These are phyloP conservation scores for Hypoxylon perforatum DNA, from an alignment of 495 filamentous ascomycete genomes.

Conservation along the genomic window DNA sequence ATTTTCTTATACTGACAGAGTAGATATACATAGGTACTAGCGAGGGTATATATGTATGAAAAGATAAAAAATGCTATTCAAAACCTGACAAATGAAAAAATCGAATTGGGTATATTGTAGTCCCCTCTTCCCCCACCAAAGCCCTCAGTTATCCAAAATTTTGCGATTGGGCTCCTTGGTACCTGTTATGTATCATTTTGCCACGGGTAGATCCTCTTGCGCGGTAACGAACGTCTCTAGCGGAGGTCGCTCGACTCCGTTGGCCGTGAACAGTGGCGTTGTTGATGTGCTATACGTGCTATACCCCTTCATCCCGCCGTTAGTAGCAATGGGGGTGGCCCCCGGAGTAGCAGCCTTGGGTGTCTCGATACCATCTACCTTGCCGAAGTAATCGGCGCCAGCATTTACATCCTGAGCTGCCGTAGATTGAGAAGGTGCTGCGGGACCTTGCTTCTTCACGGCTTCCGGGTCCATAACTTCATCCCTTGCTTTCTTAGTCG, in stretches of 20 bases:
- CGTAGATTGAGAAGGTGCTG: too few species aligned
- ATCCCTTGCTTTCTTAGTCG: conserved; percentile 17
- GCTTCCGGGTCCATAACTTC: conserved; percentile 22
- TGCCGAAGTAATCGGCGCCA: neutral
- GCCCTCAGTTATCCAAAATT: conserved; percentile 6
- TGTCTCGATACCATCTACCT: conserved; percentile 3
- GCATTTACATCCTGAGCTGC: too few species aligned
- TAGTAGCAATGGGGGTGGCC: conserved; percentile 2
- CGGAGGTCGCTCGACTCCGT: conserved; percentile 38
- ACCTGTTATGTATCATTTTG: conserved; percentile 3
- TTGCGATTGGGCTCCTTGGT: neutral
- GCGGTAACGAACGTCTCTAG: conserved; percentile 59
- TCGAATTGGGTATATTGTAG: conserved; percentile 37
- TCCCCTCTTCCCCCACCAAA: conserved; percentile 8
- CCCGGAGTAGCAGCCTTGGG: neutral
- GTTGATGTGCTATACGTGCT: neutral
- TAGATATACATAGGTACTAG: conserved; percentile 6
- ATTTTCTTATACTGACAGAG: neutral
- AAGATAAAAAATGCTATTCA: conserved; percentile 27
- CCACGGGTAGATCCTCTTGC: conserved; percentile 45
- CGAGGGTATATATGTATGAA: conserved; percentile 32
- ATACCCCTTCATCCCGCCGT: conserved; percentile 11
- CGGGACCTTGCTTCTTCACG: conserved; percentile 6
- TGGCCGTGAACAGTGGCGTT: conserved; percentile 16
- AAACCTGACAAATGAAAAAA: conserved; percentile 34